Base-by-base conservation (phyloP, 768 basidiomycete genomes). In the Lentinula aciculospora region DNA sequence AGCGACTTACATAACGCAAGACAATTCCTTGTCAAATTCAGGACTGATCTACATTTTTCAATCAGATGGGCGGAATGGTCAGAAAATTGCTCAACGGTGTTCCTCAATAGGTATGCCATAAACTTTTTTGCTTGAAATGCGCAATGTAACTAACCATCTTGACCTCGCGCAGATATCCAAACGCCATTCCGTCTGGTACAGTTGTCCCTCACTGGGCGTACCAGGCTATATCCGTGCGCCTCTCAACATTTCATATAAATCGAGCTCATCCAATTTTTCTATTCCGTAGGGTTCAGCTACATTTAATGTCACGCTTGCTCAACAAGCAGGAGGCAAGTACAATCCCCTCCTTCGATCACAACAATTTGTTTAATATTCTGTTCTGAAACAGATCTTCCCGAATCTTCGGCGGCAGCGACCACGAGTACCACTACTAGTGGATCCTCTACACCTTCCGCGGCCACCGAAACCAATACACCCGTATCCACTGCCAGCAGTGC, bases 321-420 rank as follows among this genome's bases (percentile, higher is more conserved):
- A 32, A 46, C 27, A 29, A 28, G 17, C 27, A 32, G 40, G 54
- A 42, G 54, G 54, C 31, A 31, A 45, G 54, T 36, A 12, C 17
- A 19, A 21, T 31, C 17, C 21, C 19, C 13, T 4, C 21, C 7
- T 32, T 9, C 21, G 21, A 29, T 8, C 40, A n/a, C 31, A n/a
- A n/a, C n/a, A n/a, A 56, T 4, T 21, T 21, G 17, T 29, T 19
- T 13, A 19, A 9, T 42, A 19, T 34, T n/a, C n/a, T n/a, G n/a
- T n/a, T n/a, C n/a, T n/a, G n/a, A n/a, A n/a, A n/a, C n/a, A 56
- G 54, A 45, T 29, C 19, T 44, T 21, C 54, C 54, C 17, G 54
- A 56, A 44, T 44, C 40, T 12, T 39, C 53, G 1, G 37, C 53
- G 19, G 34, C 40, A 8, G 19, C 42, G 21, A 37, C 9, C 7